A percentile compares a stretch with the other conserved stretches of the same genome.
Evolutionary conservation across 257 asterid genomes (phyloP).

Genomic region (Solanum appendiculatum): DNA sequence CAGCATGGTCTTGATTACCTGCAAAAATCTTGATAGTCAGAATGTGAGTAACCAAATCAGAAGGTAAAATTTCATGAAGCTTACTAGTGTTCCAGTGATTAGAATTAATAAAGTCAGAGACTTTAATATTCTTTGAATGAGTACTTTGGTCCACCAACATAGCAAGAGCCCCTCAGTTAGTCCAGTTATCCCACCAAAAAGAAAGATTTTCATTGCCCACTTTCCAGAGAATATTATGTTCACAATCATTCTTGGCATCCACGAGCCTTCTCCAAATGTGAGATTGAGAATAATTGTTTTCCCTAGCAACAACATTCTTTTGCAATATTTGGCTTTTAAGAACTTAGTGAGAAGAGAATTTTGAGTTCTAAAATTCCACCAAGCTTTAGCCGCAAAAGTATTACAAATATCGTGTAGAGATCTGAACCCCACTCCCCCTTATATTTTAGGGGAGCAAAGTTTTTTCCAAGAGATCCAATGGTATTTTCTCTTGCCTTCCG

Average conservation of each 20-base stretch:
- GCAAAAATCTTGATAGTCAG: too few species aligned
- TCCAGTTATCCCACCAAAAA: too few species aligned
- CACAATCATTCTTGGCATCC: not conserved
- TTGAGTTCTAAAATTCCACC: not conserved
- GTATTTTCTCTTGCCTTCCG: not conserved
- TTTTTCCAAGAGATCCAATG: not conserved
- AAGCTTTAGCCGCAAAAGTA: not conserved
- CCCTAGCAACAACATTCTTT: too few species aligned
- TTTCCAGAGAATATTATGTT: not conserved
- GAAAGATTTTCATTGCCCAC: not conserved
- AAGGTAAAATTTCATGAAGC: too few species aligned
- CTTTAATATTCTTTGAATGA: too few species aligned
- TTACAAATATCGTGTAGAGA: not conserved
- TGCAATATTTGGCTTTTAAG: not conserved
- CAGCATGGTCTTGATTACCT: too few species aligned
- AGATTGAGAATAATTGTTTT: not conserved
- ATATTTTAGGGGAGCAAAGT: not conserved
- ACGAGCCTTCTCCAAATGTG: not conserved
- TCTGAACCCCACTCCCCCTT: not conserved
- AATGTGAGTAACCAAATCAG: too few species aligned
- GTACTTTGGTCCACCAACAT: too few species aligned
- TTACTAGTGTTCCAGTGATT: too few species aligned
- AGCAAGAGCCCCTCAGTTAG: too few species aligned
- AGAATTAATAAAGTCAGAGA: too few species aligned
- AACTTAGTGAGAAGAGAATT: not conserved